These are phyloP conservation scores for Pleurotus tuber-regium DNA, from an alignment of 768 basidiomycete species.

Conservation along the genomic window DNA sequence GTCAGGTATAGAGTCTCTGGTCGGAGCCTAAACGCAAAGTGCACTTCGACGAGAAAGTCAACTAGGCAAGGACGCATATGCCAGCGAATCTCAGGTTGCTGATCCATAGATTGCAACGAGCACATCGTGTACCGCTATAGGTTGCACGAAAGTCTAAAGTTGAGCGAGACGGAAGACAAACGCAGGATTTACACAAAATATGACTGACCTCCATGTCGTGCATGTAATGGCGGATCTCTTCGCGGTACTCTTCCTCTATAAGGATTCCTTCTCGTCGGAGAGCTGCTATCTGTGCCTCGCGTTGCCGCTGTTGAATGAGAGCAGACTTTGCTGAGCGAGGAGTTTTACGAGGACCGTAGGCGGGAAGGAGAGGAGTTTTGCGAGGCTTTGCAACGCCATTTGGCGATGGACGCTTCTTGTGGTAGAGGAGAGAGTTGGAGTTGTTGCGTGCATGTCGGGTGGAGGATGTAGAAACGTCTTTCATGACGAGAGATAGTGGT, in stretches of 20 bases:
- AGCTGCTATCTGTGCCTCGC: slow-evolving; percentile 65
- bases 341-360: slow-evolving; percentile 54
- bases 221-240: slow-evolving; percentile 94
- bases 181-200: slow-evolving; percentile 6
- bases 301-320: slow-evolving; percentile 61
- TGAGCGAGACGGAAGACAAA: slow-evolving; percentile 16
- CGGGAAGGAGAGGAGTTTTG: slow-evolving; percentile 53
- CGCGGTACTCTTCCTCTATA: slow-evolving; percentile 92
- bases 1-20: slow-evolving; percentile 99
- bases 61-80: slow-evolving; percentile 99
- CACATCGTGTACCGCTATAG: slow-evolving; percentile 80
- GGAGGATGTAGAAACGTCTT: slow-evolving; percentile 63
- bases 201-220: slow-evolving; percentile 94
- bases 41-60: slow-evolving; percentile 98
- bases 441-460: slow-evolving; percentile 61
- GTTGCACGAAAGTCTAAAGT: slow-evolving; percentile 14
- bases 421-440: slow-evolving; percentile 58
- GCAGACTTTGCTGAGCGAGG: slow-evolving; percentile 66
- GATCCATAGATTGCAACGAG: slow-evolving; percentile 95
- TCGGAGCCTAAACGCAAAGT: slow-evolving; percentile 95
- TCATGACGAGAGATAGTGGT: slow-evolving; percentile 56
- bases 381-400: slow-evolving; percentile 71
- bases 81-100: slow-evolving; percentile 98
- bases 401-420: slow-evolving; percentile 84
- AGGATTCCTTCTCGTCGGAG: slow-evolving; percentile 72